phyloP scores from a whole-genome alignment of 2,329 filamentous ascomycete genomes.

The Sordariomycetes sp. region DNA sequence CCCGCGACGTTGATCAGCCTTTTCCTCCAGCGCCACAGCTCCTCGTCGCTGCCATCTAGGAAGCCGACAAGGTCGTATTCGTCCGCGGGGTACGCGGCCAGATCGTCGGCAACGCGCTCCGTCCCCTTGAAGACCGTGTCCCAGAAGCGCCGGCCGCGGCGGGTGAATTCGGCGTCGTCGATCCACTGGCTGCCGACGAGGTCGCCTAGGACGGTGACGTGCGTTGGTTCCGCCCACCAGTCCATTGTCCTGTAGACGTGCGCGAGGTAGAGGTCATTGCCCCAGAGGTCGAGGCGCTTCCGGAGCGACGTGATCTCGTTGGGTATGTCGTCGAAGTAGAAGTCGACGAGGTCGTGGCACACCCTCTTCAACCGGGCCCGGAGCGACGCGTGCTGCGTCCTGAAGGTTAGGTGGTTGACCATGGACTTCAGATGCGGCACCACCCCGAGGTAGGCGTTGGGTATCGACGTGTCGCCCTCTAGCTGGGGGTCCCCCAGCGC shows the following conservation, averaged over 20 bases:
- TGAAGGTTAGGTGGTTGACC: slow-evolving; percentile 31
- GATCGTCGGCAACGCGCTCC: slow-evolving; percentile 45
- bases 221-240: slow-evolving; percentile 78
- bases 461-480: slow-evolving; percentile 80
- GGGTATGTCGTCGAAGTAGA: slow-evolving; percentile 55
- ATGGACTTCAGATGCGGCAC: slow-evolving; percentile 40
- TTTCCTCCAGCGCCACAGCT: slow-evolving; percentile 47
- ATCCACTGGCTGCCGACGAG: slow-evolving; percentile 95
- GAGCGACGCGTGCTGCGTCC: slow-evolving; percentile 28
- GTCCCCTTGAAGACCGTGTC: slow-evolving; percentile 59
- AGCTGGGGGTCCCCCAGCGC: slow-evolving; percentile 86
- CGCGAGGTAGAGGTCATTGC: slow-evolving; percentile 89
- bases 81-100: slow-evolving; percentile 31
- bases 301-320: slow-evolving; percentile 51
- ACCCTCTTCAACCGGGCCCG: slow-evolving; percentile 37
- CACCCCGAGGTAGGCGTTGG: slow-evolving; percentile 35
- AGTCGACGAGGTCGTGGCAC: slow-evolving; percentile 45
- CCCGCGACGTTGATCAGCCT: slow-evolving; percentile 82
- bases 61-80: slow-evolving; percentile 37
- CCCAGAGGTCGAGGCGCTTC: slow-evolving; percentile 77
- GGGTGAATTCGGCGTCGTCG: slow-evolving; percentile 67
- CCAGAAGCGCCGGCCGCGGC: slow-evolving; percentile 67
- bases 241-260: slow-evolving; percentile 77
- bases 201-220: slow-evolving; percentile 81
- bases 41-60: slow-evolving; percentile 22